Evolutionary conservation across 2,329 filamentous ascomycete genomes (phyloP), one percentile per base, ranked within the genome.

Genomic region (Diaporthe aspalathi): DNA sequence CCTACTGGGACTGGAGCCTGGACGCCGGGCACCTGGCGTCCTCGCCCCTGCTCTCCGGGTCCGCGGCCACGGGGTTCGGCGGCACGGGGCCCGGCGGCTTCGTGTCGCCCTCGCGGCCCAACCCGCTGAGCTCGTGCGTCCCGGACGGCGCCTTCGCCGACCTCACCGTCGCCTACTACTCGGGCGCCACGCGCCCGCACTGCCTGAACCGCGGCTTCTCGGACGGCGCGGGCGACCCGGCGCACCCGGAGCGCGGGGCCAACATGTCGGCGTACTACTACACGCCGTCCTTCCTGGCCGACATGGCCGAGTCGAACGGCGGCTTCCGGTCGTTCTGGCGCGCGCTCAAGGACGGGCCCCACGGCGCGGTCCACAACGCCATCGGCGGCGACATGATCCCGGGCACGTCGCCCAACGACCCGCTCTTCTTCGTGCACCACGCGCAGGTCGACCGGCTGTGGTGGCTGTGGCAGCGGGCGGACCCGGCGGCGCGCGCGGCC

Each of bases 31-130:
- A 85, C 84, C 76, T 81, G 80, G 43, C 43, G 75, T 83, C 85
- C 74, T 86, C 84, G 83, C 27, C 60, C 3, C 9, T 63, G 12
- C 60, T 63, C 27, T 47, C 43, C 27, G 43, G 43, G 20, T 63
- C 60, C 60, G 20, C 43, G 11, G 22, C 27, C 12, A 49, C 60
- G 1, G 60, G 43, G 2, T 63, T 63, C 20, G 60, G 60, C 14
- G 60, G 60, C 43, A 63, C 24, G 83, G 81, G 76, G 80, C 83
- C 11, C 71, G 78, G 5, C 81, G 86, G 60, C 79, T 81, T 2
- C 72, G 75, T 71, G 80, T 82, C 73, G 84, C 84, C 1, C 82
- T 83, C 12, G 75, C 86, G 54, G 86, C 88, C 73, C 83, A 85
- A 86, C 72, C 81, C 81, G 66, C 80, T 79, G 14, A 83, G 80